These are phyloP conservation scores for Taiwanofungus camphoratus DNA, from an alignment of 1,284 basidiomycete genomes.

Conservation along the genomic window DNA sequence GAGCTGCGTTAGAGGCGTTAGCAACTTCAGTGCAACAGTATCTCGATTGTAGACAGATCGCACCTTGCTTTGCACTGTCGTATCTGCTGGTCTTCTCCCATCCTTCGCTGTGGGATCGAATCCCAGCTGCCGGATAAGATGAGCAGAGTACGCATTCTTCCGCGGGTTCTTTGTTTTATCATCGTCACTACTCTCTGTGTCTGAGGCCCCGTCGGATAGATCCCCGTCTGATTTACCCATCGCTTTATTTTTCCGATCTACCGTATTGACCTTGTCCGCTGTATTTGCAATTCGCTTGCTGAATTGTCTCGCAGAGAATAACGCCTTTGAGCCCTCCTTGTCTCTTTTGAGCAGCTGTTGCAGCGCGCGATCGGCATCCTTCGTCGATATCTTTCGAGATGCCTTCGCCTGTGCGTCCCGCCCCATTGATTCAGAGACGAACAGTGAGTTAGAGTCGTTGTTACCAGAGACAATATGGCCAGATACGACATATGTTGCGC, in stretches of 20 bases:
- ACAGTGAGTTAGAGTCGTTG: slow-evolving; percentile 41
- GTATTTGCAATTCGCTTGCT: slow-evolving; percentile 20
- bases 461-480: slow-evolving; percentile 60
- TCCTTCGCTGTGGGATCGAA: slow-evolving; percentile 64
- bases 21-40: slow-evolving; percentile 1
- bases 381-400: slow-evolving; percentile 52
- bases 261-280: slow-evolving; percentile 17
- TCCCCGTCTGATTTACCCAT: slow-evolving; percentile 12
- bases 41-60: slow-evolving; percentile 4
- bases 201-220: slow-evolving; percentile 2
- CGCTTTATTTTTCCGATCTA: slow-evolving; percentile 23
- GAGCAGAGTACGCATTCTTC: slow-evolving; percentile 55
- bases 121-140: slow-evolving; percentile 60
- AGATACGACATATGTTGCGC: slow-evolving; percentile 78
- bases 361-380: slow-evolving; percentile 56
- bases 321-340: slow-evolving; percentile 55
- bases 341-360: slow-evolving; percentile 55
- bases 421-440: slow-evolving; percentile 62
- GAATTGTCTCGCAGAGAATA: slow-evolving; percentile 50
- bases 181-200: slow-evolving; percentile 6
- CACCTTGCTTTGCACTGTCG: slow-evolving; percentile 52
- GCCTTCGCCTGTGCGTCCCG: slow-evolving; percentile 69
- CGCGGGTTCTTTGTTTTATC: slow-evolving; percentile 14
- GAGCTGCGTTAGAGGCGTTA: slow-evolving; percentile 33
- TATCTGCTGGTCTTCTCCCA: slow-evolving; percentile 36